Percentiles rank a stretch among this genome's conserved stretches.
Evolutionary conservation across 495 filamentous ascomycete genomes (phyloP).

Genomic region (Annulohypoxylon stygium): DNA sequence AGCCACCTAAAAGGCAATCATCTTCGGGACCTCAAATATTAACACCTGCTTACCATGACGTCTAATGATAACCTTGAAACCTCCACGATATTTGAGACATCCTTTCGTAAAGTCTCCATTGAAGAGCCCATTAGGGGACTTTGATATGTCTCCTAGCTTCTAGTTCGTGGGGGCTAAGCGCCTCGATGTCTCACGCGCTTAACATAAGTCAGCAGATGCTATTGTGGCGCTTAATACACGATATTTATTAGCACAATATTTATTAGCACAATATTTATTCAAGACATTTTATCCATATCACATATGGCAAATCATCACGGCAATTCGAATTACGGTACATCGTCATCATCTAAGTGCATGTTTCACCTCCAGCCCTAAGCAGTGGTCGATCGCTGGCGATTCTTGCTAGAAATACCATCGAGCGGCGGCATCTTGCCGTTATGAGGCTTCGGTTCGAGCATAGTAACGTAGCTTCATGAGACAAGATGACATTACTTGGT

Average conservation of each 20-base stretch:
- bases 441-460: not conserved
- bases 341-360: not conserved
- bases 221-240: not conserved
- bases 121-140: not conserved
- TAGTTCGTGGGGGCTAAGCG: not conserved
- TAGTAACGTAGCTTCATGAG: conserved; percentile 3
- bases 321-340: not conserved
- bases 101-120: not conserved
- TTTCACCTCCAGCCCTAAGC: not conserved
- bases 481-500: not conserved
- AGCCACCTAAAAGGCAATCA: no score
- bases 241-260: conserved; percentile 12
- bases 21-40: no score
- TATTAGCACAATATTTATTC: conserved; percentile 16
- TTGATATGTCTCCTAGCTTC: not conserved
- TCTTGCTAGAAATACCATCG: not conserved
- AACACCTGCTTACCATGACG: no score
- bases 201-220: conserved; percentile 10
- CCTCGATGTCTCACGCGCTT: conserved; percentile 16
- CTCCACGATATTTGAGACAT: not conserved
- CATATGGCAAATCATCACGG: not conserved
- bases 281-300: not conserved
- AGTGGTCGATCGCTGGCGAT: not conserved
- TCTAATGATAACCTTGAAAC: no score
- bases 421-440: not conserved